A percentile compares a stretch with the other conserved stretches of the same genome.
Evolutionary conservation across 345 rosid genomes (phyloP).

Genomic region (Corchorus olitorius): DNA sequence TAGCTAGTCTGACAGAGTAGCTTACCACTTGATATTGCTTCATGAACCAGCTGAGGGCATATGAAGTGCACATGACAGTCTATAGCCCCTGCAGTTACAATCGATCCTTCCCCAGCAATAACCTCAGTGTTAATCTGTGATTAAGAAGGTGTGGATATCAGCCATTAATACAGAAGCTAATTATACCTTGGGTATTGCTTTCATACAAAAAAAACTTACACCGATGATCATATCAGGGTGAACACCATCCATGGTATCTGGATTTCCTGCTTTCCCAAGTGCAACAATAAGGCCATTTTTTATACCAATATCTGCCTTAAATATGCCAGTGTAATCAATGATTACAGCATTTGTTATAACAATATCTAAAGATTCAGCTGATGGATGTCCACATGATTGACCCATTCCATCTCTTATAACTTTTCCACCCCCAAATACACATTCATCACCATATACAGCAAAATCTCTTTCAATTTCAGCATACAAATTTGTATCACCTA

Average conservation of each 20-base stretch:
- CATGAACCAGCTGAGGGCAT: constrained; percentile 89
- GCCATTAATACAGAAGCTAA: constrained; percentile 3
- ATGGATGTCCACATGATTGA: constrained; percentile 58
- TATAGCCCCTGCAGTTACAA: constrained; percentile 92
- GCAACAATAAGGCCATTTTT: constrained; percentile 60
- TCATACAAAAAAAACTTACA: constrained; percentile 44
- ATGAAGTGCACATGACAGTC: constrained; percentile 98
- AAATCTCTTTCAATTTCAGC: constrained; percentile 85
- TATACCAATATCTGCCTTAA: constrained; percentile 93
- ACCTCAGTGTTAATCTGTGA: constrained; percentile 79
- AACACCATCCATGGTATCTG: constrained; percentile 76
- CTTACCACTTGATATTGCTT: constrained; percentile 98
- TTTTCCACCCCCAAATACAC: constrained; percentile 98
- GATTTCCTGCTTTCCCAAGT: constrained; percentile 93
- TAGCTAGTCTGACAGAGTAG: constrained; percentile 14
- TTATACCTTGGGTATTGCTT: constrained; percentile 12
- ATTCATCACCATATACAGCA: constrained; percentile 91
- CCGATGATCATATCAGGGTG: constrained; percentile 66
- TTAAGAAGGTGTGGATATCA: constrained; percentile 23
- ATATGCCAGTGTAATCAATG: constrained; percentile 81
- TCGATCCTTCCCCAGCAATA: constrained; percentile 92
- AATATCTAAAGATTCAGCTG: constrained; percentile 61
- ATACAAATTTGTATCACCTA: constrained; percentile 85
- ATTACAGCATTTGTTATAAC: constrained; percentile 87
- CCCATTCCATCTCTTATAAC: constrained; percentile 99